Percentiles rank a stretch among this genome's conserved stretches.
Evolutionary conservation across 2,329 filamentous ascomycete species (phyloP).

Genomic region (Reticulascus tulasneorum): DNA sequence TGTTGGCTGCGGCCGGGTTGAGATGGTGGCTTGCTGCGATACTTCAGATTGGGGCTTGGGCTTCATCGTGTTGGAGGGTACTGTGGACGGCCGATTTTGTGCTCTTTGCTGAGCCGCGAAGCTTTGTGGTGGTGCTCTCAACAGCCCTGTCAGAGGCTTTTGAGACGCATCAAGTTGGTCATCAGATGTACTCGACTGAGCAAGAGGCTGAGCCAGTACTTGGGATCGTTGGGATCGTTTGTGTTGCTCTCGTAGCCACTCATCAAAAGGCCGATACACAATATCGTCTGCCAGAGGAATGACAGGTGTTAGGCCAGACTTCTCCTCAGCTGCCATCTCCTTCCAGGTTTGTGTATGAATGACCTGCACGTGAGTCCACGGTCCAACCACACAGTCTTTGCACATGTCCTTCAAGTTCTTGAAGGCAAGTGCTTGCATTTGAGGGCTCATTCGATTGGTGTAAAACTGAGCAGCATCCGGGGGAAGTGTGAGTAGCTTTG

Average conservation of each 20-base stretch:
- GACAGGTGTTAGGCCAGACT: conserved; percentile 58
- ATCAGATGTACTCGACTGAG: conserved; percentile 21
- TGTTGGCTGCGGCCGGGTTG: conserved; percentile 8
- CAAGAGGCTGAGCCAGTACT: conserved; percentile 17
- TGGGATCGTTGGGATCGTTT: too few relatives aligned
- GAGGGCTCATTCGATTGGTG: conserved; percentile 38
- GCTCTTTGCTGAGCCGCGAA: conserved; percentile 64
- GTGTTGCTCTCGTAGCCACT: conserved; percentile 54
- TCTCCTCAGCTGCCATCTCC: conserved; percentile 65
- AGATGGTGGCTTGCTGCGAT: conserved; percentile 27
- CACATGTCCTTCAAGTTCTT: conserved; percentile 56
- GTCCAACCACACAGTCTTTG: conserved; percentile 54
- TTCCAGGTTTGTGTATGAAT: conserved; percentile 57
- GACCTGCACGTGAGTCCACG: conserved; percentile 43
- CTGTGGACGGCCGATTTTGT: conserved; percentile 42
- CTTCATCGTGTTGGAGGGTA: conserved; percentile 19
- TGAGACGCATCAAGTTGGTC: conserved; percentile 30
- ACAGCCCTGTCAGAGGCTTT: conserved; percentile 35
- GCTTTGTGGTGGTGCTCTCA: conserved; percentile 57
- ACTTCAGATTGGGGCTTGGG: too few relatives aligned
- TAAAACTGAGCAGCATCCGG: conserved; percentile 59
- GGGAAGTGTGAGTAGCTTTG: conserved; percentile 52
- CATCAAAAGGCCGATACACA: conserved; percentile 62
- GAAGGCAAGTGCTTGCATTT: conserved; percentile 42
- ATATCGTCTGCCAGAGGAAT: conserved; percentile 59